Evolutionary conservation across 331 rosid species (phyloP).

Genomic region (Erythrophleum ivorense): DNA sequence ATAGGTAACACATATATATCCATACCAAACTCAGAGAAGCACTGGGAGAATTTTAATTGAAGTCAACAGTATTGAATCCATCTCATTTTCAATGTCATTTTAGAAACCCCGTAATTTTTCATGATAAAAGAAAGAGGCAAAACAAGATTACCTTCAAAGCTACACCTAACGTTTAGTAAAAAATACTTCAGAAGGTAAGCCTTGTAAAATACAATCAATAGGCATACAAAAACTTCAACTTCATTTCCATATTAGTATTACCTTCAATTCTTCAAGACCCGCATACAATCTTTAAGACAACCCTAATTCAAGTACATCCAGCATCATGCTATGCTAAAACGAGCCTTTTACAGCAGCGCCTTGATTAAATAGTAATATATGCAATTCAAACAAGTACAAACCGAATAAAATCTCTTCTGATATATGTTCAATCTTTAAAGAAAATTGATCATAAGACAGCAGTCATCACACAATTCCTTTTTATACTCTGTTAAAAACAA

Average conservation of each 20-base stretch:
- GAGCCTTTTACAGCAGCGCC: not conserved
- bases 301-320: not conserved
- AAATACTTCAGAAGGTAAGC: constrained; percentile 35
- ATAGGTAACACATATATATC: not conserved
- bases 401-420: not conserved
- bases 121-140: constrained; percentile 26
- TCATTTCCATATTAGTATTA: not conserved
- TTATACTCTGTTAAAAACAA: not conserved
- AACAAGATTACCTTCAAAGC: constrained; percentile 46
- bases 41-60: not conserved
- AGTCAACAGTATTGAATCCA: not conserved
- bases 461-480: not conserved
- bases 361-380: constrained; percentile 21
- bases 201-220: not conserved
- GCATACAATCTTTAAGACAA: constrained; percentile 27
- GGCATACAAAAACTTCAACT: not conserved
- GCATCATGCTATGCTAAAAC: constrained; percentile 16
- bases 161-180: constrained; percentile 33
- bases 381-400: not conserved
- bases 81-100: constrained; percentile 32
- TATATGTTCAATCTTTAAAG: not conserved
- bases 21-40: constrained; percentile 18
- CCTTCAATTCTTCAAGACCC: constrained; percentile 25
- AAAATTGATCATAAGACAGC: not conserved
- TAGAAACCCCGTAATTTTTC: constrained; percentile 25